Conservation (phyloP, 2,329 filamentous ascomycete species). For the Fusarium paranaense region DNA sequence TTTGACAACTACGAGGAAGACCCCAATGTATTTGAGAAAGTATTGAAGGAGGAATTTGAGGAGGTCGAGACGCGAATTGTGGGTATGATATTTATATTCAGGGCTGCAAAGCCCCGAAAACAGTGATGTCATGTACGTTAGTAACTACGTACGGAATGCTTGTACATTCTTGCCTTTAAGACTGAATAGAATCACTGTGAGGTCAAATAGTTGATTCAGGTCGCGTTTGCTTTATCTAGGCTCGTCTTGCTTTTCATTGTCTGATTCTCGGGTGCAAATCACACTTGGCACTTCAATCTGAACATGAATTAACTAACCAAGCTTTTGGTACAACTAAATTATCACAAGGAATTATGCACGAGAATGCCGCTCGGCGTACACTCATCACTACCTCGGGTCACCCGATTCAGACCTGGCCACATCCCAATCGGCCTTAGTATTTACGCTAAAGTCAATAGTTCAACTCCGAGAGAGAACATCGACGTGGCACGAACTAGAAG, state of each 20-base stretch:
- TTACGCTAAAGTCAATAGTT: background rate
- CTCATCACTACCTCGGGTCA: background rate
- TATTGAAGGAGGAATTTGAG: slow-evolving; percentile 3
- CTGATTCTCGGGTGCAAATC: background rate
- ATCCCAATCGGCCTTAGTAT: background rate
- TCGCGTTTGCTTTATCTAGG: too few species aligned
- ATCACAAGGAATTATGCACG: background rate
- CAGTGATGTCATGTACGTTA: background rate
- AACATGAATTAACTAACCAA: background rate
- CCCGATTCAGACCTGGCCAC: background rate
- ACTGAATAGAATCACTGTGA: background rate
- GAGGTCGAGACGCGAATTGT: slow-evolving; percentile 16
- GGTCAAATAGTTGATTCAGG: background rate
- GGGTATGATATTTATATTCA: slow-evolving; percentile 22
- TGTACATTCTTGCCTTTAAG: background rate
- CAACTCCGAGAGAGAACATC: background rate
- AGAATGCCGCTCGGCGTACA: background rate
- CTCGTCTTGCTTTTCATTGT: background rate
- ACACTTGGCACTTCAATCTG: background rate
- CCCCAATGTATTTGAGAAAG: background rate
- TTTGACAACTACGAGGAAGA: slow-evolving; percentile 25
- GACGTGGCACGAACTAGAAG: background rate
- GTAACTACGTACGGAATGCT: background rate
- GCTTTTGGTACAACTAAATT: background rate
- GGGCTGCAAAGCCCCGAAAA: slow-evolving; percentile 7